A percentile compares a stretch with the other conserved stretches of the same genome.
Evolutionary conservation across 1,139 yeast species (phyloP).

Genomic region (Pichia kudriavzevii): DNA sequence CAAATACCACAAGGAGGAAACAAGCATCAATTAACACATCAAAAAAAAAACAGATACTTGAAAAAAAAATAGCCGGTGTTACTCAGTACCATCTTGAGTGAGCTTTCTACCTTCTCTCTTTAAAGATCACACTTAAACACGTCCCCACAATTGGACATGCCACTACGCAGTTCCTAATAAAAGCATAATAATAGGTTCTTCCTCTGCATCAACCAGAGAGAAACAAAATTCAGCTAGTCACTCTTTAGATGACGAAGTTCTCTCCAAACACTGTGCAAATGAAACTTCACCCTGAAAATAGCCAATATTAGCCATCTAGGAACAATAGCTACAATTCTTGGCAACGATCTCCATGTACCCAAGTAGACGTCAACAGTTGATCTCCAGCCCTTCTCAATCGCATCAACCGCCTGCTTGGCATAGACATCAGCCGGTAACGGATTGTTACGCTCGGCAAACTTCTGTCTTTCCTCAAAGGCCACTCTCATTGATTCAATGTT

Average conservation of each 20-base stretch:
- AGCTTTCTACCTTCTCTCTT: too few relatives aligned
- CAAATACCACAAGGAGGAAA: too few relatives aligned
- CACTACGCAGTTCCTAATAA: too few relatives aligned
- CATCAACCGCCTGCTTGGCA: slow-evolving; percentile 48
- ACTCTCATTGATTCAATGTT: slow-evolving; percentile 42
- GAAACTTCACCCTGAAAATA: slow-evolving; percentile 41
- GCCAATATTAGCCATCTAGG: slow-evolving; percentile 47
- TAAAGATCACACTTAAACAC: too few relatives aligned
- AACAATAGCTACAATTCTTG: slow-evolving; percentile 29
- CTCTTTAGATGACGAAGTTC: slow-evolving; percentile 19
- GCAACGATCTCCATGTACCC: slow-evolving; percentile 45
- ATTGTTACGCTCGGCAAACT: slow-evolving; percentile 51
- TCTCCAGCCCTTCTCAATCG: slow-evolving; percentile 32
- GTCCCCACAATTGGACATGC: too few relatives aligned
- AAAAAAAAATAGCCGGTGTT: too few relatives aligned
- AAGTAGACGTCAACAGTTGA: slow-evolving; percentile 43
- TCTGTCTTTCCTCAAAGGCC: slow-evolving; percentile 45
- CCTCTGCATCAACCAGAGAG: too few relatives aligned
- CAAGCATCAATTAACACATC: too few relatives aligned
- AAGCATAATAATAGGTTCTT: too few relatives aligned
- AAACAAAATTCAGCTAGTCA: slow-evolving; percentile 2
- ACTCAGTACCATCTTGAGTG: too few relatives aligned
- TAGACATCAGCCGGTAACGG: slow-evolving; percentile 55
- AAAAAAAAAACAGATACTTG: too few relatives aligned
- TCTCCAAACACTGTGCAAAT: slow-evolving; percentile 32